A percentile compares a stretch with the other conserved stretches of the same genome.
Evolutionary conservation across 2,329 filamentous ascomycete genomes (phyloP).

Genomic region (Colletotrichum eleusines): DNA sequence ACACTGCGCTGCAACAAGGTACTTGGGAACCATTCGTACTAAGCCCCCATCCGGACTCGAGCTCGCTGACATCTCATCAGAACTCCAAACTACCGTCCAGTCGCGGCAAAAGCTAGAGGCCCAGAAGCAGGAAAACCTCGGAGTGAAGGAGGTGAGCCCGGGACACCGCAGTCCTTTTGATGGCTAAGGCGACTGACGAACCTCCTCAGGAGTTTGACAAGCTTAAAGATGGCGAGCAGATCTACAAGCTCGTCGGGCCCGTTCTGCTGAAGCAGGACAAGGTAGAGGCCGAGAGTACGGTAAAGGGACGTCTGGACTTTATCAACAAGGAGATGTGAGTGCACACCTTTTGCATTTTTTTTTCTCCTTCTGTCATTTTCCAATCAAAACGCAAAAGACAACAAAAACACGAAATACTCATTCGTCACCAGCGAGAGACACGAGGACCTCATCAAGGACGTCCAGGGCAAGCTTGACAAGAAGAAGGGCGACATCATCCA

Average conservation of each 20-base stretch:
- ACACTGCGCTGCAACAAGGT: conserved; percentile 86
- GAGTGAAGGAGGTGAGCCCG: conserved; percentile 79
- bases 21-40: background rate
- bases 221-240: conserved; percentile 84
- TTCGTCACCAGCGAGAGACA: conserved; percentile 50
- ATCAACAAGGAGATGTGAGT: conserved; percentile 93
- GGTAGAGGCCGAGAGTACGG: conserved; percentile 87
- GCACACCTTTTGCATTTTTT: background rate
- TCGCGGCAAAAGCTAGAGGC: conserved; percentile 93
- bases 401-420: background rate
- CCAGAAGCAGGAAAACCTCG: conserved; percentile 91
- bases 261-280: conserved; percentile 96
- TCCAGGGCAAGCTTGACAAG: conserved; percentile 67
- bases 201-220: conserved; percentile 79
- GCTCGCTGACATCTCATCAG: conserved; percentile 59
- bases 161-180: background rate
- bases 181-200: background rate
- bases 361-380: background rate
- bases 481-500: conserved; percentile 72
- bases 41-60: too few relatives aligned
- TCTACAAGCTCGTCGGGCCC: conserved; percentile 96
- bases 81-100: conserved; percentile 80
- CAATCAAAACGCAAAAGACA: background rate
- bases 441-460: conserved; percentile 67
- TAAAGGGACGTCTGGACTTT: conserved; percentile 90